Conservation (phyloP, 2,329 filamentous ascomycete genomes). For the Cladosporium sphaerospermum region DNA sequence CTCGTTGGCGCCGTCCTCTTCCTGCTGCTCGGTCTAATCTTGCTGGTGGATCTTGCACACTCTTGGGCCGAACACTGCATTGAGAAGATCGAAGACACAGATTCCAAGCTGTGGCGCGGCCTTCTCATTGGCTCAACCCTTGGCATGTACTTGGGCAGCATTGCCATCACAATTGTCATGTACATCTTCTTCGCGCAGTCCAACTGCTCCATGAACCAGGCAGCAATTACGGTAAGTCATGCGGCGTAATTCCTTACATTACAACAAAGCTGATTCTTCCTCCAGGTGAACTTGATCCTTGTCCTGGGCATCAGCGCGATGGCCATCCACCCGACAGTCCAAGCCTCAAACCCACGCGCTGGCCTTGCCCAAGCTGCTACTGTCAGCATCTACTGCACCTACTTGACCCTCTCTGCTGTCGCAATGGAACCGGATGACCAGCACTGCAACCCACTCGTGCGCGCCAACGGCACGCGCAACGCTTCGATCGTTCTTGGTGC, state of each 20-base stretch:
- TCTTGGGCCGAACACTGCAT: slow-evolving; percentile 97
- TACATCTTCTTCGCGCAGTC: slow-evolving; percentile 87
- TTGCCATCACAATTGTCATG: slow-evolving; percentile 93
- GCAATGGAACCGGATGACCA: slow-evolving; percentile 97
- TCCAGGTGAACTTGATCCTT: slow-evolving; percentile 71
- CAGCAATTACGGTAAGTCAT: slow-evolving; percentile 67
- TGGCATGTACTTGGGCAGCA: slow-evolving; percentile 83
- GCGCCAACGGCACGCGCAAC: slow-evolving; percentile 77
- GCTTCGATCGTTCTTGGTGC: slow-evolving; percentile 89
- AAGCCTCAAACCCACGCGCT: slow-evolving; percentile 87
- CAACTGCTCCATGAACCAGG: slow-evolving; percentile 91
- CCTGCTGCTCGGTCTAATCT: slow-evolving; percentile 81
- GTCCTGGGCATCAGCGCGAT: slow-evolving; percentile 74
- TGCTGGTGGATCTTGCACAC: slow-evolving; percentile 91
- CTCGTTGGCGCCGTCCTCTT: slow-evolving; percentile 87
- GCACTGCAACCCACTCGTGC: slow-evolving; percentile 86
- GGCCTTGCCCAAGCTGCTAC: slow-evolving; percentile 96
- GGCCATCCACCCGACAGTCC: slow-evolving; percentile 83
- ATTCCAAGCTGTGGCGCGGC: slow-evolving; percentile 77
- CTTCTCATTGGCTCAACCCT: slow-evolving; percentile 87
- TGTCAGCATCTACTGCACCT: slow-evolving; percentile 97
- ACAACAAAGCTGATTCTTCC: slow-evolving; percentile 5
- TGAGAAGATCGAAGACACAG: slow-evolving; percentile 81
- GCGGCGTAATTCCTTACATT: neutral
- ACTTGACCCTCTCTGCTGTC: slow-evolving; percentile 94